Conservation (phyloP, 257 asterid genomes). For the Fraxinus americana region DNA sequence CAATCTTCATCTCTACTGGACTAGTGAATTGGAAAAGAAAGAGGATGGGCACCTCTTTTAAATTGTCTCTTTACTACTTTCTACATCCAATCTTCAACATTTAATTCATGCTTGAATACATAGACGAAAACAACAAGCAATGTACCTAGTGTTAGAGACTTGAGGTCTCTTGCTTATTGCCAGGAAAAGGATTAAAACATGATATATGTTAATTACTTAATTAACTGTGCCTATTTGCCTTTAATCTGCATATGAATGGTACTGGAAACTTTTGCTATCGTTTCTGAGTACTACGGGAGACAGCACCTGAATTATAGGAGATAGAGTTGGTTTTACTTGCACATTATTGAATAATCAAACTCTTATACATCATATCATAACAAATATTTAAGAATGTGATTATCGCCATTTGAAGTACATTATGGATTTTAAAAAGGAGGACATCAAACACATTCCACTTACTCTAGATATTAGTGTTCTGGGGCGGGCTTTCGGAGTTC, state of each 20-base stretch:
- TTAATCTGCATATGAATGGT: constrained; percentile 9
- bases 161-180: too few species aligned
- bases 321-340: background rate
- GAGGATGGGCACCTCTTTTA: too few species aligned
- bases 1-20: too few species aligned
- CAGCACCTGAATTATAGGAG: background rate
- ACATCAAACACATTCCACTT: constrained; percentile 36
- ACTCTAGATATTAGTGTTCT: constrained; percentile 84
- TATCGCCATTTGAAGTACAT: constrained; percentile 5
- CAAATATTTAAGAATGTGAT: constrained; percentile 1
- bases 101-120: too few species aligned
- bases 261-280: constrained; percentile 11
- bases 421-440: constrained; percentile 2
- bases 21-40: too few species aligned
- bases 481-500: constrained; percentile 79
- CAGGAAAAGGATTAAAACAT: background rate
- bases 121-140: too few species aligned
- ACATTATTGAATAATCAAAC: background rate
- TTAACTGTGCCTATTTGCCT: background rate
- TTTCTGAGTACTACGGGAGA: constrained; percentile 8
- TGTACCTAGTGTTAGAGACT: too few species aligned
- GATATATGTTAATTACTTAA: background rate
- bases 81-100: too few species aligned
- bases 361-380: background rate
- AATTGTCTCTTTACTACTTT: too few species aligned